Base-by-base conservation (phyloP, 805 yeast species). In the Clavispora carvajalis region DNA sequence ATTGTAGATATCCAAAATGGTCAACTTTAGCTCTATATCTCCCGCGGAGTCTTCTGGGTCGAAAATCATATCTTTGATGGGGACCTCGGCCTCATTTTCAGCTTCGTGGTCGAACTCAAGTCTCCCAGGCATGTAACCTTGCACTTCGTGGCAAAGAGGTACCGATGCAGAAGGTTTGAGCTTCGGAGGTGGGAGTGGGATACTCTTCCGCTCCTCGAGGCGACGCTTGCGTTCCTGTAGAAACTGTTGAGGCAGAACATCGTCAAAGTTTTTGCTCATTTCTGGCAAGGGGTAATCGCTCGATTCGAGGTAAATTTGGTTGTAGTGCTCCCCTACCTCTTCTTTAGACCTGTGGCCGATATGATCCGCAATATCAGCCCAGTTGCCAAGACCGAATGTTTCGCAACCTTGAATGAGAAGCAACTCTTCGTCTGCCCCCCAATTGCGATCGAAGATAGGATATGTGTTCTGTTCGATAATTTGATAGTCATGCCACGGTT, bases 351-450 rank as follows among this genome's bases (percentile, higher is more conserved):
- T 64, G 29, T 90, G 87, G 10, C 98, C 98, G 40, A 95, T 86
- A 57, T 87, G 95, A 57, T 93, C 98, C 9, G 96, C 84, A n/a
- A 95, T 79, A 60, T 93, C 99, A 55, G 87, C 95, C 99, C 99
- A 93, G 59, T 90, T 89, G 2, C 99, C 99, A 40, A 93, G 60
- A 0, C 99, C 99, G 34, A 78, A 74, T 8, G 86, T 82, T 61
- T 93, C 96, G 33, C 95, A 82, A 7, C 97, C 98, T 60, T 89
- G 95, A 11, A 95, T 76, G 43, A 93, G 67, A 23, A 87, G 71
- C 41, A 90, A 58, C 62, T 93, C 99, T 61, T 93, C 99, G 65
- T 93, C 99, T 1, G 99, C 99, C 26, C 99, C 99, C 98, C 99
- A 93, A 41, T 83, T 90, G 41, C 74, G 77, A 38, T 80, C 85